A percentile compares a stretch with the other conserved stretches of the same genome.
These are phyloP conservation scores for Debaryomyces robertsiae DNA, from an alignment of 1,139 yeast genomes.

Conservation along the genomic window DNA sequence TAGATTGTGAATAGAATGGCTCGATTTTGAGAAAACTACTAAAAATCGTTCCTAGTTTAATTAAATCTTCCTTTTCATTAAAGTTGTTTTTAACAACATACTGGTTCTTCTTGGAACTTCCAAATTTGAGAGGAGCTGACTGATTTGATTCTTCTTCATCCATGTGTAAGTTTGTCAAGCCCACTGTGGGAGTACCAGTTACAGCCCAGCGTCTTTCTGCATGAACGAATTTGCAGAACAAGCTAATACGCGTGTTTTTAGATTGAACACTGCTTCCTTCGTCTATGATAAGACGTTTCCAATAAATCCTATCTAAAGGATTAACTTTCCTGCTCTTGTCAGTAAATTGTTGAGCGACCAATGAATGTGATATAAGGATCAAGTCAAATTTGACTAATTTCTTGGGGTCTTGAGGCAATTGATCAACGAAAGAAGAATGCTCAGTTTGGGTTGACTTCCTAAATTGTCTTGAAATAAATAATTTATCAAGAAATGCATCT, in stretches of 20 bases:
- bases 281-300: slow-evolving; percentile 74
- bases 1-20: slow-evolving; percentile 54
- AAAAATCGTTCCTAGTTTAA: slow-evolving; percentile 54
- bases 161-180: slow-evolving; percentile 61
- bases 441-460: slow-evolving; percentile 20
- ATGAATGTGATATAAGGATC: slow-evolving; percentile 51
- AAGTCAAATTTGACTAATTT: slow-evolving; percentile 50
- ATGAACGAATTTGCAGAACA: slow-evolving; percentile 47
- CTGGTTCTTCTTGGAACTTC: slow-evolving; percentile 35
- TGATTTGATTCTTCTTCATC: slow-evolving; percentile 40
- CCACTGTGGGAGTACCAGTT: slow-evolving; percentile 76
- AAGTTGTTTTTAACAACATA: slow-evolving; percentile 39
- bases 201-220: slow-evolving; percentile 74
- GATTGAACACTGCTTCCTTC: slow-evolving; percentile 70
- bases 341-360: slow-evolving; percentile 44
- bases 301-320: slow-evolving; percentile 47
- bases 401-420: slow-evolving; percentile 30
- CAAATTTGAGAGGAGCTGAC: slow-evolving; percentile 18
- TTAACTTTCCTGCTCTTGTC: slow-evolving; percentile 26
- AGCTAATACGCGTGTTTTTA: slow-evolving; percentile 50
- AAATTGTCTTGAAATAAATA: slow-evolving; percentile 39
- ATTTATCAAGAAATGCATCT: slow-evolving; percentile 33
- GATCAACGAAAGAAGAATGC: slow-evolving; percentile 22
- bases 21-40: slow-evolving; percentile 58
- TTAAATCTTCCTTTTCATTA: slow-evolving; percentile 51